phyloP scores from a whole-genome alignment of 108 stramenopile genomes.

The Skeletonema marinoi region DNA sequence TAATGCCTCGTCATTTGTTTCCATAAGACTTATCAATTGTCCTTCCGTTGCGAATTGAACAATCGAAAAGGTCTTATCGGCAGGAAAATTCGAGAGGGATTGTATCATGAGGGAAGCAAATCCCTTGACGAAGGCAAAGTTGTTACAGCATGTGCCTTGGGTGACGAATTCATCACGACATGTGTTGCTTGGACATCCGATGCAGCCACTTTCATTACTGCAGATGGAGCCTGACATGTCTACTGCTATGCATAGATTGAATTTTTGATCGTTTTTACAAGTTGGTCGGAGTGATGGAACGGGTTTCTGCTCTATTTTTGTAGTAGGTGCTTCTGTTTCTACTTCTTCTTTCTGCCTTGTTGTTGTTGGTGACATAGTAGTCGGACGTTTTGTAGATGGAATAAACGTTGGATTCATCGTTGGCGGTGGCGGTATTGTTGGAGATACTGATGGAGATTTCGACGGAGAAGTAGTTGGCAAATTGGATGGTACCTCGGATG shows the following conservation, averaged over 20 bases:
- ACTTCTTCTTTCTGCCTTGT: neutral
- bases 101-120: neutral
- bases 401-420: neutral
- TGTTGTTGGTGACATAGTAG: neutral
- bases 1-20: neutral
- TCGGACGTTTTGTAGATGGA: neutral
- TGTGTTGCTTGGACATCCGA: neutral
- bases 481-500: neutral
- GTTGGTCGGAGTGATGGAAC: constrained; percentile 9
- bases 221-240: constrained; percentile 4
- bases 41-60: neutral
- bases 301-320: neutral
- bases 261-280: neutral
- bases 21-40: neutral
- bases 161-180: constrained; percentile 2
- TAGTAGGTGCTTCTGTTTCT: neutral
- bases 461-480: neutral
- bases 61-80: neutral
- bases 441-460: neutral
- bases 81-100: neutral
- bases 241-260: neutral
- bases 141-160: neutral
- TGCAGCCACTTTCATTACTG: neutral
- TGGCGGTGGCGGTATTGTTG: neutral
- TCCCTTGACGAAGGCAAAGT: neutral